Conservation (phyloP, 345 rosid species). For the Boechera divaricarpa region DNA sequence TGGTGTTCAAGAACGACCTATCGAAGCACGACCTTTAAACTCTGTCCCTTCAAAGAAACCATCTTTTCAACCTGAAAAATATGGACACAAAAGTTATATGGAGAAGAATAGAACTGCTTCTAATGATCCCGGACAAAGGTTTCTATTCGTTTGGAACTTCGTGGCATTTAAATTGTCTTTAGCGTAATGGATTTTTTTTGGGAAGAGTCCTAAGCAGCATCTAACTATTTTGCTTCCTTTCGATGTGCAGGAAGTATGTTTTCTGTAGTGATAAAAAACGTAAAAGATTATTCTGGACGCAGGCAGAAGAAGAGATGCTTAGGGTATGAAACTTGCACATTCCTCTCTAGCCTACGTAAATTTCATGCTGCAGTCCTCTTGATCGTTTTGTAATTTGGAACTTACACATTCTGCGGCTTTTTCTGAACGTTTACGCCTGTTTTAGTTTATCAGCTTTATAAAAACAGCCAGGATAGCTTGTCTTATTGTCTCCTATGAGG, state of each 20-base stretch:
- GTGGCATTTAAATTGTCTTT: background rate
- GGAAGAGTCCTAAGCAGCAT: background rate
- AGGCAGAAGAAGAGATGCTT: conserved; percentile 44
- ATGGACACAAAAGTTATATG: conserved; percentile 16
- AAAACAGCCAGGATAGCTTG: background rate
- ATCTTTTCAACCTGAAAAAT: conserved; percentile 19
- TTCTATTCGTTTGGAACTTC: background rate
- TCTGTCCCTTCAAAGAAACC: background rate
- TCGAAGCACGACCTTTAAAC: conserved; percentile 11
- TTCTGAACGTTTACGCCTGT: background rate
- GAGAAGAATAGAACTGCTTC: background rate
- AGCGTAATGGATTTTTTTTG: background rate
- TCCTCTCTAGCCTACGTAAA: background rate
- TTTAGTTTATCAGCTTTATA: conserved; percentile 1
- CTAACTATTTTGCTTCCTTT: conserved; percentile 23
- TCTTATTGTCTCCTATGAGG: background rate
- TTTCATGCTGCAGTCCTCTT: conserved; percentile 2
- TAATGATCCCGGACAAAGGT: conserved; percentile 25
- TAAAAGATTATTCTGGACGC: conserved; percentile 39
- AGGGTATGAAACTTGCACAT: conserved; percentile 37
- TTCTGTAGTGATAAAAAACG: conserved; percentile 14
- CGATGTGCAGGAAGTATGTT: conserved; percentile 21
- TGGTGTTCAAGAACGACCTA: conserved; percentile 18
- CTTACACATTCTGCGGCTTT: background rate
- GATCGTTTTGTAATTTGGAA: background rate